Evolutionary conservation across 371 early-diverging fungal species (phyloP), one percentile per base, ranked within the genome.

Genomic region (Choanephora cucurbitarum): DNA sequence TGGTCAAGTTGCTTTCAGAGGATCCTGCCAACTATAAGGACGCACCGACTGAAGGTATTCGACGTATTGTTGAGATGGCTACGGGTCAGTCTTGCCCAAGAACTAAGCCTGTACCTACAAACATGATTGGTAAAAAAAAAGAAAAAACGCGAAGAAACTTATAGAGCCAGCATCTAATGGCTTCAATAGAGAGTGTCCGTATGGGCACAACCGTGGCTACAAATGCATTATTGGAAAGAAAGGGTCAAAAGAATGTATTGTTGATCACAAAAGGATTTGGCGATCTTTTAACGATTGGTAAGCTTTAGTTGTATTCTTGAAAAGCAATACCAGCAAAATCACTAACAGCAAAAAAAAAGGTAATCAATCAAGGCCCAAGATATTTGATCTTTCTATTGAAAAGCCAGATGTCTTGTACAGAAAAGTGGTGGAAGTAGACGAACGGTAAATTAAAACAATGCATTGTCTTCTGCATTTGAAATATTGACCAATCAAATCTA

Each of bases 181-280:
- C n/a, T n/a, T n/a, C n/a, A n/a, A n/a, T 73, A 86, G 90, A 89
- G 49, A 84, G 89, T 43, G 89, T 98, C 24, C 88, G 96, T 28
- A 96, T 96, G 95, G 96, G 96, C 31, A 97, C 96, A 0, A 98
- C 97, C 0, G 97, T 98, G 1, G 98, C 98, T 0, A 98, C 98
- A 11, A 98, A 98, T 59, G 96, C 97, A 8, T 70, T 94, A 7
- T 68, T 94, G 52, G 94, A 94, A 69, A 76, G 92, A 47, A 91
- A 93, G 57, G 98, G 98, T 2, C 95, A 94, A 71, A 81, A 77
- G 19, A 85, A 88, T 67, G 95, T 91, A 9, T 73, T 97, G 46
- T 58, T 98, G 18, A 94, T 92, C 46, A 96, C 97, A 0, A 90
- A 87, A 57, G 98, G 98, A 2, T 96, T 96, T 74, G 84, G 85